Conservation (phyloP, 257 asterid genomes). For the Thymus quinquecostatus region DNA sequence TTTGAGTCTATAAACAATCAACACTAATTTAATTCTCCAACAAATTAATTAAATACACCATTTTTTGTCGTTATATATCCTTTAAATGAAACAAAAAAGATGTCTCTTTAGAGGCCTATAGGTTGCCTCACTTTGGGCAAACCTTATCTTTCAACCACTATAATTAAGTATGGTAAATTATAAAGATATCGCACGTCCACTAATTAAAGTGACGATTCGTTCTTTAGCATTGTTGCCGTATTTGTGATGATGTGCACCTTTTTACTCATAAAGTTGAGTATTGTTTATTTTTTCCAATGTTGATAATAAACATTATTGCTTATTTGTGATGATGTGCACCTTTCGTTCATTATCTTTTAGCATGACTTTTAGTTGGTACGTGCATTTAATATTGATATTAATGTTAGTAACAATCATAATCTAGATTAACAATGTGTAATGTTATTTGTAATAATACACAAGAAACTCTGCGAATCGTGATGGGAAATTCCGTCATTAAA, state of each 20-base stretch:
- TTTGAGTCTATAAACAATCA: constrained; percentile 29
- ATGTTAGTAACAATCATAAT: too few relatives aligned
- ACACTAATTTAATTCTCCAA: background rate
- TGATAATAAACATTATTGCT: too few relatives aligned
- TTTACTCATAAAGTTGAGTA: background rate
- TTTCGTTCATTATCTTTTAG: background rate
- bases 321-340: too few relatives aligned
- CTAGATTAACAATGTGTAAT: too few relatives aligned
- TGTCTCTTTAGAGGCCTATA: constrained; percentile 24
- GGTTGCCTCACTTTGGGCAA: constrained; percentile 19
- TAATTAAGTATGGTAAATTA: too few relatives aligned
- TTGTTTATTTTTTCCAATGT: background rate
- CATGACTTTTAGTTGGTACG: too few relatives aligned
- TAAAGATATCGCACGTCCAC: constrained; percentile 19
- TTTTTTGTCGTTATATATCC: background rate
- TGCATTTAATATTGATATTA: too few relatives aligned
- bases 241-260: background rate
- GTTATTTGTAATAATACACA: too few relatives aligned
- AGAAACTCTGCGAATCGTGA: too few relatives aligned
- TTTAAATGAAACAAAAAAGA: constrained; percentile 4
- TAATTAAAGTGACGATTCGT: background rate
- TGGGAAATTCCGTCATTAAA: too few relatives aligned
- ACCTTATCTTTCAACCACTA: constrained; percentile 28
- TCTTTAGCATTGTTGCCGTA: background rate
- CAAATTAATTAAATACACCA: constrained; percentile 5